These are phyloP conservation scores for Phlyctochytrium planicorne DNA, from an alignment of 192 early-diverging fungal species.

Conservation along the genomic window DNA sequence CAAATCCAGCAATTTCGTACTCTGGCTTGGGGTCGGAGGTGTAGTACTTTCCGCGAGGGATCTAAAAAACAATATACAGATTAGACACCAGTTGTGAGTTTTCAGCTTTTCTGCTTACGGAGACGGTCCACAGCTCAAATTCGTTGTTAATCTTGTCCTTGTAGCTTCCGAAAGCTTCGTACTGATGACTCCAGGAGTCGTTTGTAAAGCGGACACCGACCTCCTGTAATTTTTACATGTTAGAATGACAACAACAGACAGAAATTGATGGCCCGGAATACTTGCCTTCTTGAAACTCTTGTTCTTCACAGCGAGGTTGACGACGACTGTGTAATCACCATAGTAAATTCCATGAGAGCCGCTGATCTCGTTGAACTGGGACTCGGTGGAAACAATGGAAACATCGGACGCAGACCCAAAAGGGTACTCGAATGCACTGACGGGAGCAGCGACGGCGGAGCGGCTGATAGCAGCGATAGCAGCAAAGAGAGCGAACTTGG, in stretches of 20 bases:
- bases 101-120: neutral
- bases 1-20: neutral
- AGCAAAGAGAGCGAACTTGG: too few relatives aligned
- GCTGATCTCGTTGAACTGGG: neutral
- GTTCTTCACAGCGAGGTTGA: neutral
- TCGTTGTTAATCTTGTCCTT: neutral
- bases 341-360: neutral
- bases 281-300: too few relatives aligned
- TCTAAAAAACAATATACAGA: neutral
- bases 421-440: neutral
- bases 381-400: neutral
- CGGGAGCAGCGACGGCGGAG: neutral
- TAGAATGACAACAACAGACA: too few relatives aligned
- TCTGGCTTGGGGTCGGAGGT: neutral
- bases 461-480: neutral
- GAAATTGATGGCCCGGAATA: too few relatives aligned
- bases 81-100: neutral
- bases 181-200: neutral
- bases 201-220: neutral
- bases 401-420: neutral
- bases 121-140: neutral
- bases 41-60: neutral
- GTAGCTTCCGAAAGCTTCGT: neutral
- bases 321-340: neutral
- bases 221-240: neutral